Percentiles rank a stretch among this genome's conserved stretches.
These are phyloP conservation scores for Fusarium neocosmosporiellum DNA, from an alignment of 2,329 filamentous ascomycete genomes.

Conservation along the genomic window DNA sequence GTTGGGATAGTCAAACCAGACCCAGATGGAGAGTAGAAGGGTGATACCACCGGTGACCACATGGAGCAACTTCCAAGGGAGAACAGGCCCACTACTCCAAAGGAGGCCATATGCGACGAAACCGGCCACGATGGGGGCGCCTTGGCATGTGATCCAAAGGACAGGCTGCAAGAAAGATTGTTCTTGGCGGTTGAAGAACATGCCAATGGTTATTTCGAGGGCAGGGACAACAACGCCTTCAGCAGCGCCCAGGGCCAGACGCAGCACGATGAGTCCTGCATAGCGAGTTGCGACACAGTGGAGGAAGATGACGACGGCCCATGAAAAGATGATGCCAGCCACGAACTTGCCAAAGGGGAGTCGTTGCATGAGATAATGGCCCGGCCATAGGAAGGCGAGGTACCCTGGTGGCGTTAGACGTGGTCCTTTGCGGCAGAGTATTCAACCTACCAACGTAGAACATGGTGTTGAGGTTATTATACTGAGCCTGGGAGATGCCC, in stretches of 20 bases:
- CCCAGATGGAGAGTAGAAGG: slow-evolving; percentile 47
- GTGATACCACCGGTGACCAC: slow-evolving; percentile 52
- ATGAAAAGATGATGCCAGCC: slow-evolving; percentile 46
- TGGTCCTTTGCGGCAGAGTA: fast-evolving
- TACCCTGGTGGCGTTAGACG: slow-evolving; percentile 44
- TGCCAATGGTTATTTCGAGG: slow-evolving; percentile 54
- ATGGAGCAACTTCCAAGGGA: slow-evolving; percentile 54
- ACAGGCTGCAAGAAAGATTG: slow-evolving; percentile 48
- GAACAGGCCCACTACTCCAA: slow-evolving; percentile 46
- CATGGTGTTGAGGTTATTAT: slow-evolving; percentile 55
- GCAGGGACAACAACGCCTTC: slow-evolving; percentile 53
- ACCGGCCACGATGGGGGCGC: slow-evolving; percentile 52
- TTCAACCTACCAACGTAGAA: slow-evolving; percentile 53
- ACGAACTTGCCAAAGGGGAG: slow-evolving; percentile 53
- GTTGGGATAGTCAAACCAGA: slow-evolving; percentile 52
- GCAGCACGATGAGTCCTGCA: slow-evolving; percentile 50
- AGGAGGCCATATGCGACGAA: slow-evolving; percentile 55
- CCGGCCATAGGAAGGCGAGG: slow-evolving; percentile 51
- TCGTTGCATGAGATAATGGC: slow-evolving; percentile 54
- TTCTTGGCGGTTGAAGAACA: slow-evolving; percentile 52
- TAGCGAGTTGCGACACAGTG: slow-evolving; percentile 51
- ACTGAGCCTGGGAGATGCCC: slow-evolving; percentile 49
- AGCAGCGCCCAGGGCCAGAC: slow-evolving; percentile 50
- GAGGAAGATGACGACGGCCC: slow-evolving; percentile 50
- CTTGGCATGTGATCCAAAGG: slow-evolving; percentile 48